Evolutionary conservation across 2,329 filamentous ascomycete genomes (phyloP).

Genomic region (Colletotrichum australisinense): DNA sequence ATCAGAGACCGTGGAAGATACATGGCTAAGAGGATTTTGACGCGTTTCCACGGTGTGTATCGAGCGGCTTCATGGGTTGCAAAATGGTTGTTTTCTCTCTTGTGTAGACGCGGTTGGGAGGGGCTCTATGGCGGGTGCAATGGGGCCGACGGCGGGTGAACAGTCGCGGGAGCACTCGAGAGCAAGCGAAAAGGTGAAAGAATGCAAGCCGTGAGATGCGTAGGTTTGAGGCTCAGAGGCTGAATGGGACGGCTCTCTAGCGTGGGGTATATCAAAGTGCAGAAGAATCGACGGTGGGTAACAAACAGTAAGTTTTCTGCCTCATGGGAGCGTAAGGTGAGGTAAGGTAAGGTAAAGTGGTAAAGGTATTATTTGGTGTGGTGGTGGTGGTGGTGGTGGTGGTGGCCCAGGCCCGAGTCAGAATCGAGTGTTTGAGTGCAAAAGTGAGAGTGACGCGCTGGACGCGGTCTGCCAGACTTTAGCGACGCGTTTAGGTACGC

Average conservation of each 20-base stretch:
- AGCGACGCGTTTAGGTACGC: conserved; percentile 17
- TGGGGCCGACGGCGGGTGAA: neutral
- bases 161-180: neutral
- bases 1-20: conserved; percentile 93
- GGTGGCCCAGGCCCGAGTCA: neutral
- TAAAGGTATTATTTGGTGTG: neutral
- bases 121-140: neutral
- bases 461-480: conserved; percentile 7
- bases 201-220: neutral
- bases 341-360: neutral
- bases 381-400: conserved; percentile 8
- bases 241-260: neutral
- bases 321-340: neutral
- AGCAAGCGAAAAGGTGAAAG: neutral
- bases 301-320: neutral
- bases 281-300: neutral
- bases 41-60: conserved; percentile 44
- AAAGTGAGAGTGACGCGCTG: conserved; percentile 17
- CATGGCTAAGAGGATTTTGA: conserved; percentile 66
- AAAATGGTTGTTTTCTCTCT: neutral
- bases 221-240: neutral
- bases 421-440: conserved; percentile 8
- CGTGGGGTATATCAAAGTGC: neutral
- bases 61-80: conserved; percentile 47
- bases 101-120: neutral